A percentile compares a stretch with the other conserved stretches of the same genome.
These are phyloP conservation scores for Neurospora terricola DNA, from an alignment of 495 filamentous ascomycete species.

Conservation along the genomic window DNA sequence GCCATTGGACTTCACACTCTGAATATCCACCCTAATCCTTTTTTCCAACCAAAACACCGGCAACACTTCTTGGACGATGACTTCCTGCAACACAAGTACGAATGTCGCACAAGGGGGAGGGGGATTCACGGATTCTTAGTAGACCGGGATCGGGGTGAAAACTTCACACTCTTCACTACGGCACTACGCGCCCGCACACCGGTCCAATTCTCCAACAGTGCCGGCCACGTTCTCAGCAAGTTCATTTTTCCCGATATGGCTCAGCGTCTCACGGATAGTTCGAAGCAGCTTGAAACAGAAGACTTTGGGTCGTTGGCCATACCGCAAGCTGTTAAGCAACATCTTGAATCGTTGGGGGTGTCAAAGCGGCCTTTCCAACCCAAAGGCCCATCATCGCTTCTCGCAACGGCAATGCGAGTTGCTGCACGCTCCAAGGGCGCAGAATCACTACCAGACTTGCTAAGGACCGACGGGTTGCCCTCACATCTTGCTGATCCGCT, in stretches of 20 bases:
- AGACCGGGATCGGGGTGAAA: background rate
- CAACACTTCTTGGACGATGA: background rate
- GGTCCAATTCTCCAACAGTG: conserved; percentile 14
- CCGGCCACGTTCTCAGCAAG: background rate
- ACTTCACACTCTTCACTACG: conserved; percentile 10
- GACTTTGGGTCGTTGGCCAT: conserved; percentile 10
- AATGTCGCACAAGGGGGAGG: background rate
- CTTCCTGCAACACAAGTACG: background rate
- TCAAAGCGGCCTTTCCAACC: background rate
- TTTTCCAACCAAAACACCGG: conserved; percentile 23
- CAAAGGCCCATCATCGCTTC: conserved; percentile 12
- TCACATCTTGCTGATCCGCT: conserved; percentile 1
- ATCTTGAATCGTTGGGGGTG: background rate
- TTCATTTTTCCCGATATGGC: conserved; percentile 9
- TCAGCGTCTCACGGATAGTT: background rate
- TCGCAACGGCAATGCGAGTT: conserved; percentile 14
- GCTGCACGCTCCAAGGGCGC: conserved; percentile 2
- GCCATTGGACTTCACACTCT: conserved; percentile 27
- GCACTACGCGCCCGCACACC: conserved; percentile 12
- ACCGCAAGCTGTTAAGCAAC: conserved; percentile 1
- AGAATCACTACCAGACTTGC: background rate
- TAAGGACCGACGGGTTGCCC: background rate
- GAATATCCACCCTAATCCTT: conserved; percentile 39
- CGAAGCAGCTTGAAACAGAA: conserved; percentile 8
- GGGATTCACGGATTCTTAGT: background rate